Conservation (phyloP, 768 basidiomycete genomes). For the Pleurotus pulmonarius region DNA sequence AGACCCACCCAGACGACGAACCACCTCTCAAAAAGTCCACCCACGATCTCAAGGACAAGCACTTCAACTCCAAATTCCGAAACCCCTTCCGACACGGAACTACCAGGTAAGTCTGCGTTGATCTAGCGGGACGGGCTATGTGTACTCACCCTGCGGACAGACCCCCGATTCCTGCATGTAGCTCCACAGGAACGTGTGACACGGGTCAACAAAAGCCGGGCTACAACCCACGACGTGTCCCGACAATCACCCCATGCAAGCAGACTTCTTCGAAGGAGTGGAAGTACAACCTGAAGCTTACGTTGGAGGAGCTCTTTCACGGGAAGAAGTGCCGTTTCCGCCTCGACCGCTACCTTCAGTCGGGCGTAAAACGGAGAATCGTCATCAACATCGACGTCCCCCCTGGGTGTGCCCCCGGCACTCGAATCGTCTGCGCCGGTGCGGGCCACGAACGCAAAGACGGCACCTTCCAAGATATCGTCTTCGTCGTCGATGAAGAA, state of each 20-base stretch:
- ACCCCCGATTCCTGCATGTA: constrained; percentile 4
- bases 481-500: constrained; percentile 53
- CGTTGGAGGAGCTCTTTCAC: constrained; percentile 53
- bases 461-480: constrained; percentile 55
- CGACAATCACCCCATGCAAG: constrained; percentile 14
- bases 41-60: not conserved
- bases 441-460: constrained; percentile 57
- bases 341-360: constrained; percentile 46
- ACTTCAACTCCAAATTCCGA: constrained; percentile 1
- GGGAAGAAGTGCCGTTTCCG: constrained; percentile 49
- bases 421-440: constrained; percentile 46
- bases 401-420: constrained; percentile 51
- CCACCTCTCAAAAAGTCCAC: not conserved
- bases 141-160: not conserved
- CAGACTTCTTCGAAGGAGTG: constrained; percentile 27
- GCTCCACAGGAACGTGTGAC: not conserved
- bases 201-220: not conserved
- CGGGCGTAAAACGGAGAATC: constrained; percentile 41
- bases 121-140: not conserved
- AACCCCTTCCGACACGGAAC: constrained; percentile 2
- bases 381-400: constrained; percentile 50
- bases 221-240: constrained; percentile 8
- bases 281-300: constrained; percentile 48
- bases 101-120: not conserved
- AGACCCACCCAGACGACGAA: not conserved